Conservation (phyloP, 2,329 filamentous ascomycete genomes). For the Capronia americana region DNA sequence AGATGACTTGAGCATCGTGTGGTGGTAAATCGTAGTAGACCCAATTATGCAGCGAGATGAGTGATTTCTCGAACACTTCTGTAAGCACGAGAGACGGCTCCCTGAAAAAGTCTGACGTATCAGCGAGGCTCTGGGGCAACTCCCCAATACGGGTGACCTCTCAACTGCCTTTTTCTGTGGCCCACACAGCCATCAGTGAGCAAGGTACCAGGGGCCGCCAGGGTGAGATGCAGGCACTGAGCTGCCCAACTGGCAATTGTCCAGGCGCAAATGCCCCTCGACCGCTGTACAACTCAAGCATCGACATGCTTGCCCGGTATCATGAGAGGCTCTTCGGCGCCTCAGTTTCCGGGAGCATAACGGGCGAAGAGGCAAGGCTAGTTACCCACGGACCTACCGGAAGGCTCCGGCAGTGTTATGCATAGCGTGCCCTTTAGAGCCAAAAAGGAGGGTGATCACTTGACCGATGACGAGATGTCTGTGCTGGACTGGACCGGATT, state of each 20-base stretch:
- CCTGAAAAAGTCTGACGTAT: slow-evolving; percentile 25
- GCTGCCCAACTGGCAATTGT: background rate
- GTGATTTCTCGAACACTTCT: slow-evolving; percentile 29
- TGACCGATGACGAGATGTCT: slow-evolving; percentile 29
- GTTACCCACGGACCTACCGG: slow-evolving; percentile 26
- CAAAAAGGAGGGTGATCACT: slow-evolving; percentile 18
- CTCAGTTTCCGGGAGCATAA: slow-evolving; percentile 6
- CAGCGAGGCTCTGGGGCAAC: slow-evolving; percentile 14
- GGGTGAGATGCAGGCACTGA: slow-evolving; percentile 1
- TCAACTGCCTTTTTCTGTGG: background rate
- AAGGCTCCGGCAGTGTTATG: slow-evolving; percentile 27
- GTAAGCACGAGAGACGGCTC: slow-evolving; percentile 25
- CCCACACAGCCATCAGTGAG: background rate
- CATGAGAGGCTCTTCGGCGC: slow-evolving; percentile 20
- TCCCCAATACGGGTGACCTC: background rate
- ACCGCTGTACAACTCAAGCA: background rate
- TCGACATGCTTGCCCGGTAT: background rate
- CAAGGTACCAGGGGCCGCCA: slow-evolving; percentile 1
- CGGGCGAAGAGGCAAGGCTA: slow-evolving; percentile 12
- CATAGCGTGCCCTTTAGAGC: background rate
- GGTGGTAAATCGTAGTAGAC: slow-evolving; percentile 17
- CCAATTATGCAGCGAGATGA: slow-evolving; percentile 27
- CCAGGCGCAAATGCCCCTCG: background rate
- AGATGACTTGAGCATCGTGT: slow-evolving; percentile 26
- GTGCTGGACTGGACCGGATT: background rate